Percentiles rank a stretch among this genome's conserved stretches.
phyloP scores from a whole-genome alignment of 2,329 filamentous ascomycete species.

The Calcarisporium arbuscula region DNA sequence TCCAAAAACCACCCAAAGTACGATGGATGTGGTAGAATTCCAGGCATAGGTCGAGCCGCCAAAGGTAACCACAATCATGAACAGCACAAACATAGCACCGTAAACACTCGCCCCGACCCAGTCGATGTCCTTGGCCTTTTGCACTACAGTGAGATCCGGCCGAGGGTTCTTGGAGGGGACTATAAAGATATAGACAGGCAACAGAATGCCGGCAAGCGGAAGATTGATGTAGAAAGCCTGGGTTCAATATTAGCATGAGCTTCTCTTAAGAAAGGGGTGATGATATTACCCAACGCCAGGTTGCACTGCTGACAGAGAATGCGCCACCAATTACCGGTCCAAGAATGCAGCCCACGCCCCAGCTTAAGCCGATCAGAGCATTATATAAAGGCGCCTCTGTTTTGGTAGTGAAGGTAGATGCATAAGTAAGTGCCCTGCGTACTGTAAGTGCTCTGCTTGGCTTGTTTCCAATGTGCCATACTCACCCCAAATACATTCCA shows the following conservation, averaged over 20 bases:
- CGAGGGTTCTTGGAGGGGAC: too few relatives aligned
- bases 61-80: slow-evolving; percentile 41
- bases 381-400: slow-evolving; percentile 6
- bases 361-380: slow-evolving; percentile 20
- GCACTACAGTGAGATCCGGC: too few relatives aligned
- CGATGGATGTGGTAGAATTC: slow-evolving; percentile 34
- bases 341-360: slow-evolving; percentile 4
- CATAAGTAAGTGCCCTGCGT: background rate
- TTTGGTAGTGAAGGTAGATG: background rate
- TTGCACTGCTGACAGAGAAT: background rate
- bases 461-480: too few relatives aligned
- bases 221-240: slow-evolving; percentile 7
- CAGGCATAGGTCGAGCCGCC: slow-evolving; percentile 40
- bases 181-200: slow-evolving; percentile 18
- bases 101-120: slow-evolving; percentile 34
- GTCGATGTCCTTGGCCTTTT: slow-evolving; percentile 24
- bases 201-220: slow-evolving; percentile 22
- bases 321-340: slow-evolving; percentile 13
- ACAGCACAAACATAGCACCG: slow-evolving; percentile 27
- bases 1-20: slow-evolving; percentile 34
- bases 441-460: too few relatives aligned
- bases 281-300: slow-evolving; percentile 8
- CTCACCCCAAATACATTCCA: slow-evolving; percentile 8
- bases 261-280: too few relatives aligned
- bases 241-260: too few relatives aligned